Evolutionary conservation across 1,139 yeast species (phyloP).

Genomic region (Magnusiomyces paraingens): DNA sequence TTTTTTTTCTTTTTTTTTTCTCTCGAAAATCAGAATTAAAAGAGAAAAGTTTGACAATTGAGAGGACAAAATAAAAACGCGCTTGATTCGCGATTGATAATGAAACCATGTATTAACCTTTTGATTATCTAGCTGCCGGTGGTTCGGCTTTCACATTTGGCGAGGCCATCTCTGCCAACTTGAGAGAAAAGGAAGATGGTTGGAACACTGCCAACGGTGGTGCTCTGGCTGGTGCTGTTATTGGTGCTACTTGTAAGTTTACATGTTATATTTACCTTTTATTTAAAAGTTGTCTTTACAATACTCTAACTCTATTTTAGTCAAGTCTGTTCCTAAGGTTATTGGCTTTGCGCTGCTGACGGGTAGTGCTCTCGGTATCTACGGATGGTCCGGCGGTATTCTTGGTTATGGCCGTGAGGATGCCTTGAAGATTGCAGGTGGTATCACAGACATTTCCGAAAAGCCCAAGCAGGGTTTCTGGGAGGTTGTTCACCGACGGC

Average conservation of each 20-base stretch:
- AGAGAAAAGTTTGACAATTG: neutral
- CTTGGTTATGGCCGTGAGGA: conserved; percentile 35
- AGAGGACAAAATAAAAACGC: neutral
- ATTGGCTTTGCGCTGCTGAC: conserved; percentile 40
- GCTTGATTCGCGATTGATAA: neutral
- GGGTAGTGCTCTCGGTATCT: conserved; percentile 36
- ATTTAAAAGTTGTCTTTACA: neutral
- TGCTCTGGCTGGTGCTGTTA: conserved; percentile 42
- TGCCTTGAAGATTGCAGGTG: conserved; percentile 29
- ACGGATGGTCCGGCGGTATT: conserved; percentile 44
- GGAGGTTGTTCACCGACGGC: conserved; percentile 79
- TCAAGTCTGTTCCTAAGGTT: conserved; percentile 39
- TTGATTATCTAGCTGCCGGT: conserved; percentile 25
- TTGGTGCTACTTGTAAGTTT: conserved; percentile 35
- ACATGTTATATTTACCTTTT: neutral
- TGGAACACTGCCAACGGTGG: conserved; percentile 46
- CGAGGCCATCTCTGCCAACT: conserved; percentile 38
- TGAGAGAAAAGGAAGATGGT: conserved; percentile 41
- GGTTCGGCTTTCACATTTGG: conserved; percentile 39
- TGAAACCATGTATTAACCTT: neutral
- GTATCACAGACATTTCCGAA: conserved; percentile 31
- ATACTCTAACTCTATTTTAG: conserved; percentile 19
- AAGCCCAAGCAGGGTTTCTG: conserved; percentile 64
- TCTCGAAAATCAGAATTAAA: neutral
- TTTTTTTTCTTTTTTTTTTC: neutral